Evolutionary conservation across 1,284 basidiomycete species (phyloP).

Genomic region (Entoloma clypeatum): DNA sequence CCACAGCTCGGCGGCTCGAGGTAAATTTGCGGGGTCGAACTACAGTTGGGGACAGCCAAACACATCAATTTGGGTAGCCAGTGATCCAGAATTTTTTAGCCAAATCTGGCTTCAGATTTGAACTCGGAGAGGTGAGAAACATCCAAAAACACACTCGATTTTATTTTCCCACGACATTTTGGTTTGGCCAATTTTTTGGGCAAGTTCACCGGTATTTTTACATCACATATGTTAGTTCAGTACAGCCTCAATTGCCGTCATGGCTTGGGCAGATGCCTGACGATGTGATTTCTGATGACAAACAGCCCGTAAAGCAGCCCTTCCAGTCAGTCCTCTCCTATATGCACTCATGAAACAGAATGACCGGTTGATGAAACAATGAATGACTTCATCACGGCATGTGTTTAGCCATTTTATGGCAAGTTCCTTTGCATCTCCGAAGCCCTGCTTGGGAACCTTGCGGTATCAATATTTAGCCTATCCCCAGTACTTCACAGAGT

Average conservation of each 20-base stretch:
- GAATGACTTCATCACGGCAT: constrained; percentile 23
- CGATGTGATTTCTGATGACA: constrained; percentile 18
- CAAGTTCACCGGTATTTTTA: neutral
- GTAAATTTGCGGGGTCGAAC: no score
- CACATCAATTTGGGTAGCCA: constrained; percentile 1
- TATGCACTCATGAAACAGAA: constrained; percentile 23
- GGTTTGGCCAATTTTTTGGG: constrained; percentile 12
- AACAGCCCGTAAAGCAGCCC: constrained; percentile 22
- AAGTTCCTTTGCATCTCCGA: constrained; percentile 21
- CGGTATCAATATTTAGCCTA: constrained; percentile 25
- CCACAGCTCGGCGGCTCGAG: no score
- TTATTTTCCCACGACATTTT: constrained; percentile 16
- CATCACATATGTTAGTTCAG: neutral
- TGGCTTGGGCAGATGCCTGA: constrained; percentile 16
- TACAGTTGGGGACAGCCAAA: neutral
- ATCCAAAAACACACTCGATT: constrained; percentile 9
- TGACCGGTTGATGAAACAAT: constrained; percentile 21
- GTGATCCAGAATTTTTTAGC: neutral
- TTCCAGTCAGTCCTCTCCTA: constrained; percentile 18
- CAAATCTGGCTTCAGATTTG: constrained; percentile 4
- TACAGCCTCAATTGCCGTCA: constrained; percentile 15
- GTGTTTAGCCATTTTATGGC: constrained; percentile 20
- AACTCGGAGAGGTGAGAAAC: constrained; percentile 2
- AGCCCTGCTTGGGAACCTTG: constrained; percentile 21
- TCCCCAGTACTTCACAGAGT: constrained; percentile 26